phyloP scores from a whole-genome alignment of 306 rosid species.

The Mimosa bimucronata region DNA sequence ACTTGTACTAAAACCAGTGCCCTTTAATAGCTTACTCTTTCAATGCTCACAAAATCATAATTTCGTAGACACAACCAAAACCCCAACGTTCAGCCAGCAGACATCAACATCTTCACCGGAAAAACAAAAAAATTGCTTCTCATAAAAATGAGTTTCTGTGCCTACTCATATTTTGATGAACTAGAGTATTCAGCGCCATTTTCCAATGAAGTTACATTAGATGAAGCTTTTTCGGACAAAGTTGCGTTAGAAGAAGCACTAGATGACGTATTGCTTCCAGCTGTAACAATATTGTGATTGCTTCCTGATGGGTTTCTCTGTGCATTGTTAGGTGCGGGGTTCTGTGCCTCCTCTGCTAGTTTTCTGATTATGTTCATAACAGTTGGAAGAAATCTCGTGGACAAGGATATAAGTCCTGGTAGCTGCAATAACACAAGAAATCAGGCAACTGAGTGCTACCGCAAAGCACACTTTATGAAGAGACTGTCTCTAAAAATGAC shows the following conservation, averaged over 20 bases:
- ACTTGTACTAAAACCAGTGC: slow-evolving; percentile 52
- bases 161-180: slow-evolving; percentile 58
- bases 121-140: not conserved
- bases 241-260: slow-evolving; percentile 59
- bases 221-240: slow-evolving; percentile 28
- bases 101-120: slow-evolving; percentile 36
- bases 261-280: slow-evolving; percentile 51
- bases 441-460: too few species aligned
- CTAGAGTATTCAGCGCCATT: slow-evolving; percentile 41
- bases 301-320: slow-evolving; percentile 51
- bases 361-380: slow-evolving; percentile 68
- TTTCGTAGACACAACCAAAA: slow-evolving; percentile 27
- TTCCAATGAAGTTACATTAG: slow-evolving; percentile 35
- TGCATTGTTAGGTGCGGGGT: slow-evolving; percentile 42
- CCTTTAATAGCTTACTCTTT: slow-evolving; percentile 37
- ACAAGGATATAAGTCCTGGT: slow-evolving; percentile 76
- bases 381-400: slow-evolving; percentile 68
- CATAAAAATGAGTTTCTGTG: slow-evolving; percentile 1
- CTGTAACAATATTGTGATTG: slow-evolving; percentile 36
- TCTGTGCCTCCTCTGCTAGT: slow-evolving; percentile 79
- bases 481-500: not conserved
- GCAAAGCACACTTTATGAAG: not conserved
- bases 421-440: slow-evolving; percentile 65
- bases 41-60: slow-evolving; percentile 29
- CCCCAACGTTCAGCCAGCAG: slow-evolving; percentile 32